Evolutionary conservation across 2,329 filamentous ascomycete genomes (phyloP).

Genomic region (Hymenoscyphus fructigenus): DNA sequence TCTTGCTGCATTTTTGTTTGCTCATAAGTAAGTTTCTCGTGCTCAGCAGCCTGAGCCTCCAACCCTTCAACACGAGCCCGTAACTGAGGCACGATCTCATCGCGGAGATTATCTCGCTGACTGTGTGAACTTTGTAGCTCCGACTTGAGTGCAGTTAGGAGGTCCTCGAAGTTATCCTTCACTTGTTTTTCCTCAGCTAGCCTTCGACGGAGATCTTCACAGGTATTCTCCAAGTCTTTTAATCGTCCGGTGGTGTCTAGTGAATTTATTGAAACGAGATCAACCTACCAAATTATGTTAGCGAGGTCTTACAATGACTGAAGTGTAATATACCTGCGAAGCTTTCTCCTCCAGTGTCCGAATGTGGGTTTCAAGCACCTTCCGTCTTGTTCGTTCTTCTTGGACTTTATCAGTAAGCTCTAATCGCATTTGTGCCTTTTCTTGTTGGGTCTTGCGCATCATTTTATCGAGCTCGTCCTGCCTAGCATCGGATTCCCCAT

Average conservation of each 20-base stretch:
- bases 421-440: constrained; percentile 81
- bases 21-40: constrained; percentile 74
- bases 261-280: constrained; percentile 52
- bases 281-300: constrained; percentile 33
- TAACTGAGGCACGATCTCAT: constrained; percentile 81
- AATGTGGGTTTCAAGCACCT: constrained; percentile 79
- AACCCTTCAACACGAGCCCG: constrained; percentile 74
- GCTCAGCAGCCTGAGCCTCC: constrained; percentile 70
- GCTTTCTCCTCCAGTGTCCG: constrained; percentile 78
- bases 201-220: constrained; percentile 80
- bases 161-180: constrained; percentile 91
- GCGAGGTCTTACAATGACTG: constrained; percentile 3
- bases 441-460: constrained; percentile 82
- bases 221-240: constrained; percentile 73
- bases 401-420: constrained; percentile 85
- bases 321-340: constrained; percentile 51
- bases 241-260: constrained; percentile 60
- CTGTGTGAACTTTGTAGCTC: constrained; percentile 81
- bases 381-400: constrained; percentile 75
- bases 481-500: constrained; percentile 60
- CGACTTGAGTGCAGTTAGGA: constrained; percentile 77
- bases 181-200: constrained; percentile 81
- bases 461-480: constrained; percentile 77
- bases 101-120: constrained; percentile 87
- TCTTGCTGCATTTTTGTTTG: constrained; percentile 86